These are phyloP conservation scores for Alternaria gansuensis DNA, from an alignment of 2,329 filamentous ascomycete species.

Conservation along the genomic window DNA sequence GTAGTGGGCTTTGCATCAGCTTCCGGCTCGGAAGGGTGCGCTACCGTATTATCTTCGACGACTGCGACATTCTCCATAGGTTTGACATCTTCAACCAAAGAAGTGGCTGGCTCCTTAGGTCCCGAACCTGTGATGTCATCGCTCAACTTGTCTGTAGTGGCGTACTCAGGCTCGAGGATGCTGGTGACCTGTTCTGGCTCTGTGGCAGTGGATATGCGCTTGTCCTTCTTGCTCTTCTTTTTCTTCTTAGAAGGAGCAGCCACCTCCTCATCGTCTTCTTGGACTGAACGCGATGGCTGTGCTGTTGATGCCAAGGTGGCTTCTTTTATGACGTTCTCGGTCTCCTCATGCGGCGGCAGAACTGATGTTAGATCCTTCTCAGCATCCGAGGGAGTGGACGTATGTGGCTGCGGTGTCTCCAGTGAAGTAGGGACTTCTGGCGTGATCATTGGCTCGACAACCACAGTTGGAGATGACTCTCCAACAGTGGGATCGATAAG, in stretches of 20 bases:
- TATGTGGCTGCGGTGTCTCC: not conserved
- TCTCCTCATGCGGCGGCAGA: not conserved
- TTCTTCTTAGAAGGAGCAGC: slow-evolving; percentile 32
- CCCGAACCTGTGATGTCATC: slow-evolving; percentile 1
- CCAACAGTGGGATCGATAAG: not conserved
- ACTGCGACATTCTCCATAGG: not conserved
- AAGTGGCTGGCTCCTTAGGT: not conserved
- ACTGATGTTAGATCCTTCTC: not conserved
- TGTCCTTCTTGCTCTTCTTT: slow-evolving; percentile 40
- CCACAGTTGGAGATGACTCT: slow-evolving; percentile 1
- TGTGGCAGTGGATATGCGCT: slow-evolving; percentile 27
- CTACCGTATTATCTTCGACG: not conserved
- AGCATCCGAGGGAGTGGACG: not conserved
- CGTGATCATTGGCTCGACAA: not conserved
- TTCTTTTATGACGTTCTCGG: not conserved
- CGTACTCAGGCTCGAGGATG: slow-evolving; percentile 8
- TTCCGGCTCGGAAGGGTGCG: not conserved
- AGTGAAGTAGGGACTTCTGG: not conserved
- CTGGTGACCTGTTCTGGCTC: slow-evolving; percentile 19
- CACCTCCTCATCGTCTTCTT: slow-evolving; percentile 16
- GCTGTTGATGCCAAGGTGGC: not conserved
- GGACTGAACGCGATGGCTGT: slow-evolving; percentile 2
- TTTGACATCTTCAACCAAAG: not conserved
- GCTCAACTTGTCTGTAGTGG: not conserved
- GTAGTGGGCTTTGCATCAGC: not conserved